Conservation (phyloP, 805 yeast genomes). For the Candida bentonensis region DNA sequence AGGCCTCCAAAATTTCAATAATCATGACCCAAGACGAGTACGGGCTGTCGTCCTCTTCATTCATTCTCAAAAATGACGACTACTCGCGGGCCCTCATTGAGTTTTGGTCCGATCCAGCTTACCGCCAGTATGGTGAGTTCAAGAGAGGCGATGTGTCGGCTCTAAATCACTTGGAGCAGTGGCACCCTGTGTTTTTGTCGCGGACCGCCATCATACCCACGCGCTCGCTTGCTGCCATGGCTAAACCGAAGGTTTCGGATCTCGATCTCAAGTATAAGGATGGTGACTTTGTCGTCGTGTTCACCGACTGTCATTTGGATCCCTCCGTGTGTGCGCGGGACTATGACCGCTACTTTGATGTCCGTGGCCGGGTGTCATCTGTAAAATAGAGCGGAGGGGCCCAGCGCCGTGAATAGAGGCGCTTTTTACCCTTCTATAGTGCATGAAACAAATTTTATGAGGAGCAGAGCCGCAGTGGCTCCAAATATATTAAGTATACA, state of each 20-base stretch:
- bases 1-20: conserved; percentile 40
- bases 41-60: conserved; percentile 54
- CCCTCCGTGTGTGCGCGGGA: conserved; percentile 2
- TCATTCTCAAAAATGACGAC: conserved; percentile 53
- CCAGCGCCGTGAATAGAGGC: too few species aligned
- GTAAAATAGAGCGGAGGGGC: too few species aligned
- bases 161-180: conserved; percentile 74
- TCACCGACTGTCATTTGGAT: conserved; percentile 28
- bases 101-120: conserved; percentile 62
- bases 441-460: too few species aligned
- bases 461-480: too few species aligned
- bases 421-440: too few species aligned
- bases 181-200: conserved; percentile 79
- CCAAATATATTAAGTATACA: too few species aligned
- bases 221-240: conserved; percentile 32
- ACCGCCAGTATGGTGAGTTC: conserved; percentile 49
- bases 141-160: conserved; percentile 38
- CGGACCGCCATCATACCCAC: conserved; percentile 62
- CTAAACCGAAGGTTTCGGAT: conserved; percentile 10
- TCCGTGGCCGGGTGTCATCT: not conserved
- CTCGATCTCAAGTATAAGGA: conserved; percentile 16
- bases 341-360: conserved; percentile 1
- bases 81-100: conserved; percentile 61
- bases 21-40: conserved; percentile 57
- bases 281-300: conserved; percentile 20